Base-by-base conservation (phyloP, 345 rosid species). In the Lagerstroemia speciosa region DNA sequence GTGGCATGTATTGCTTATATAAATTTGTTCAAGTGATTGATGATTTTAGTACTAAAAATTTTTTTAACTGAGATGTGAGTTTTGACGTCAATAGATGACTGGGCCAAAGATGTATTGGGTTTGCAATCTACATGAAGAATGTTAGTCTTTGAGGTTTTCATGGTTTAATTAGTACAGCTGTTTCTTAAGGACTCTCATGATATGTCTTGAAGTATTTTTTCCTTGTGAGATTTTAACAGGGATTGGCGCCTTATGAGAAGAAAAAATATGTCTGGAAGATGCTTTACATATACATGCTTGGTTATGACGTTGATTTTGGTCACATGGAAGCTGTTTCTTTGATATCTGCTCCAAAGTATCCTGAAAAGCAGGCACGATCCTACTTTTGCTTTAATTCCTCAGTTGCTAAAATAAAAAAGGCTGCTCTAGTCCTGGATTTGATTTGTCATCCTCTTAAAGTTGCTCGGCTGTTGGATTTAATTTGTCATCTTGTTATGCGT, bases 211-310 rank as follows among this genome's bases (percentile, higher is more conserved):
- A 1, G 45, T 41, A 41, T 3, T 36, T 41, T n/a, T 40, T 14
- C 48, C 20, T 20, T 63, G 66, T 69, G 38, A 24, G 73, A 45
- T 62, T 72, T 70, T 26, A 64, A 67, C 92, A 95, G 98, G 96
- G 93, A 36, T 83, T 95, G 86, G 67, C 86, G 40, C 98, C 87
- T 74, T 92, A 95, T 74, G 97, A 95, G 80, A 95, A 95, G 91
- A 95, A 95, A 90, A 95, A 95, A 74, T 92, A 95, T 86, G 99
- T 95, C 69, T 95, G 99, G 99, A 95, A 95, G 81, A 95, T 95
- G 98, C 91, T 95, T 68, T 95, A 95, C 77, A 85, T 95, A 79
- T 79, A 76, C 78, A 92, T 95, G 99, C 89, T 95, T 71, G 99
- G 99, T 69, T 95, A 90, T 67, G 98, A 95, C 74, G 99, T 95